These are phyloP conservation scores for Colletotrichum echinochloae DNA, from an alignment of 2,329 filamentous ascomycete species.

Conservation along the genomic window DNA sequence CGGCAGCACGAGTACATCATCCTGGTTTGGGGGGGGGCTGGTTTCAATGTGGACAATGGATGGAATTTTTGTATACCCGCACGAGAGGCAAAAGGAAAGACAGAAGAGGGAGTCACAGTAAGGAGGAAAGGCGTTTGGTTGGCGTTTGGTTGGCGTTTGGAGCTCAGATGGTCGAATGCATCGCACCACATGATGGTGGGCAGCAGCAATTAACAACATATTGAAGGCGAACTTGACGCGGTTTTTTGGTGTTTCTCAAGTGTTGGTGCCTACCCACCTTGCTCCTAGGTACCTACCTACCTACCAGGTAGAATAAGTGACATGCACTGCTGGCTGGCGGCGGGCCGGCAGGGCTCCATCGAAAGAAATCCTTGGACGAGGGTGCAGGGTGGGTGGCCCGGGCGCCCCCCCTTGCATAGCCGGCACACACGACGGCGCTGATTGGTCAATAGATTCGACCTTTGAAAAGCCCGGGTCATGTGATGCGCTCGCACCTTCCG, in stretches of 20 bases:
- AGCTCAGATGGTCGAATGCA: background rate
- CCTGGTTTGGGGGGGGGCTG: background rate
- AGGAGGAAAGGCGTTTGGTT: constrained; percentile 19
- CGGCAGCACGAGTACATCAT: background rate
- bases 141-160: background rate
- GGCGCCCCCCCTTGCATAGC: background rate
- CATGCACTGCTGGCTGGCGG: constrained; percentile 13
- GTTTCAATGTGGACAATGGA: constrained; percentile 5
- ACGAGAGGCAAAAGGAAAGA: background rate
- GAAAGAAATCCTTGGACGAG: background rate
- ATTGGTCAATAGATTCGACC: background rate
- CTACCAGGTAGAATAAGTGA: background rate
- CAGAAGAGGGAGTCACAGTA: background rate
- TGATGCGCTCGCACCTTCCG: background rate
- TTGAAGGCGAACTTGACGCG: background rate
- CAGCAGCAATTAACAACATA: background rate
- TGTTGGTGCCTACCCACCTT: no score
- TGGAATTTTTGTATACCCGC: constrained; percentile 34
- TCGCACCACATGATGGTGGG: background rate
- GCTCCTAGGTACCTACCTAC: no score
- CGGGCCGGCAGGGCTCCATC: constrained; percentile 10
- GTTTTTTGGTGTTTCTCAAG: background rate
- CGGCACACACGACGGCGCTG: background rate
- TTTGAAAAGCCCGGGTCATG: constrained; percentile 25
- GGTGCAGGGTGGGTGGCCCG: constrained; percentile 6